phyloP scores from a whole-genome alignment of 2,329 filamentous ascomycete genomes.

The Trichoderma pleuroti region DNA sequence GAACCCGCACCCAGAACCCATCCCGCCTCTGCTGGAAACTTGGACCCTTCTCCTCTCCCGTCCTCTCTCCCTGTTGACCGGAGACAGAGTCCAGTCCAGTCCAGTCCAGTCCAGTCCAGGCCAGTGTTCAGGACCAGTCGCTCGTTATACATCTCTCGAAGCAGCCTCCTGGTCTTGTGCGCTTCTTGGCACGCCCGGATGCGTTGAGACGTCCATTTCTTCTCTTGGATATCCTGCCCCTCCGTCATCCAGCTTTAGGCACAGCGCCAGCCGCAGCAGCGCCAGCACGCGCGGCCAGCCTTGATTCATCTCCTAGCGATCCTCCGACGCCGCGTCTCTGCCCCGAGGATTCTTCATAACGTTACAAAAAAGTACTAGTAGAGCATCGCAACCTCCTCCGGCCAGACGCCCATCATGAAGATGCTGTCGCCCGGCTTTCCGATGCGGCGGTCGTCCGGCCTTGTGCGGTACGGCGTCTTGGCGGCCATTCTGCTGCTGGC shows the following conservation, averaged over 20 bases:
- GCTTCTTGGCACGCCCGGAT: slow-evolving; percentile 7
- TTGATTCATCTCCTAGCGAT: slow-evolving; percentile 1
- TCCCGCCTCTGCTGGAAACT: too few species aligned
- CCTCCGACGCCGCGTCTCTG: background rate
- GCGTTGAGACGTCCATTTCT: background rate
- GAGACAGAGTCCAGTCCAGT: background rate
- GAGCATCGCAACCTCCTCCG: background rate
- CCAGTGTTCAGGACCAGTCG: background rate
- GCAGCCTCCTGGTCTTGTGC: background rate
- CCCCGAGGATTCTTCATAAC: background rate
- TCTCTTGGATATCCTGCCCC: slow-evolving; percentile 15
- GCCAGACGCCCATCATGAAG: slow-evolving; percentile 24
- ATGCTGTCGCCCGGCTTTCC: slow-evolving; percentile 41
- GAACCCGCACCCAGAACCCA: too few species aligned
- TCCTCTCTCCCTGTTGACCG: background rate
- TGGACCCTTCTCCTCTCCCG: background rate
- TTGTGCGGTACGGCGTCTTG: slow-evolving; percentile 41
- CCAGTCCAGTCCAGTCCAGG: too few species aligned
- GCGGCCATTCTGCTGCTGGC: slow-evolving; percentile 34
- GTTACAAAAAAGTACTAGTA: background rate
- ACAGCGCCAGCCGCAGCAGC: background rate
- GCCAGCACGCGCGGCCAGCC: slow-evolving; percentile 9
- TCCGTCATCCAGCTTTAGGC: slow-evolving; percentile 7
- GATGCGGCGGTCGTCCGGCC: slow-evolving; percentile 40
- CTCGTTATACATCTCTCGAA: slow-evolving; percentile 5